Base-by-base conservation (phyloP, 1,139 yeast species). In the Saccharomyces hybrid region DNA sequence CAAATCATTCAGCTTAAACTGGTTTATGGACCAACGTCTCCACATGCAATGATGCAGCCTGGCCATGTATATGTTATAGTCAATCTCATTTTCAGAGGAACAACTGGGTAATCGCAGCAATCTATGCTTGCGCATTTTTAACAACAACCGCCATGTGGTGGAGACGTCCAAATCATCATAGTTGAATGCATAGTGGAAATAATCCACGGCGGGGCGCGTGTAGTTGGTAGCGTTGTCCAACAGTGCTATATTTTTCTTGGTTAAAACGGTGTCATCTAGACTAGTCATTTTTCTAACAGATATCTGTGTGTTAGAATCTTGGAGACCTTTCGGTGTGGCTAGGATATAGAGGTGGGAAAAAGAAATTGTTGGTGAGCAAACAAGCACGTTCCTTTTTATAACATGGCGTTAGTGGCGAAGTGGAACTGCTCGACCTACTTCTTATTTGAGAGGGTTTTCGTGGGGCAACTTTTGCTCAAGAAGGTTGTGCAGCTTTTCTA, bases 171-270 rank as follows among this genome's bases (percentile, higher is more conserved):
- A 34, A 11, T 55, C 53, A 9, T 59, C 51, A 4, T 56, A 47
- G 11, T 58, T 48, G 47, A 66, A 62, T 19, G 56, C 50, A 32
- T 59, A 58, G 49, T 64, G 67, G 55, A 66, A 66, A 51, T 67
- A 68, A 51, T 68, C 71, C 41, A 68, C 52, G 4, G 71, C 66
- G 2, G 64, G 61, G 48, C 58, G 60, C n/a, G 55, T 53, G 52
- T 67, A 64, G 52, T 67, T 65, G 21, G 70, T 65, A 14, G 65
- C 68, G 50, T 67, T 68, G 55, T 67, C 70, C 52, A 68, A 55
- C 55, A 67, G 53, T 61, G 64, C 60, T 53, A 67, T 51, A 48
- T 68, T 67, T 48, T 63, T 64, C 46, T 59, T 59, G 3, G 65
- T 61, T 24, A 68, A 58, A 12, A 66, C 61, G 5, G 62, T 59